Evolutionary conservation across 495 filamentous ascomycete species (phyloP), one percentile per base, ranked within the genome.

Genomic region (Neurospora sp.): DNA sequence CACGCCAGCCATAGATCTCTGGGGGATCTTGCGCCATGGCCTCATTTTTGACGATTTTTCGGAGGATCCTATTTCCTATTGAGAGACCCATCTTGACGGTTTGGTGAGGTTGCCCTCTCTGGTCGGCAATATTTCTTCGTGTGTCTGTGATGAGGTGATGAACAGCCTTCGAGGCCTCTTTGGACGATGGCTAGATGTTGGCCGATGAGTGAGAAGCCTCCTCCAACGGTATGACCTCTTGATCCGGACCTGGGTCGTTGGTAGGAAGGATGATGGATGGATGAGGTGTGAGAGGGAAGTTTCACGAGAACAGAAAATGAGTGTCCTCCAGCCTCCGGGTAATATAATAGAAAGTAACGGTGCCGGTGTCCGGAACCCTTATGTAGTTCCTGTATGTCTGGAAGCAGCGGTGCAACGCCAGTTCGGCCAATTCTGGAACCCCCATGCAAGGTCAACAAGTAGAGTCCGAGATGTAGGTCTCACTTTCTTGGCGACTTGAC

Each of bases 1-100:
- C 89, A 72, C 91, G 88, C 91, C 91, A 93, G 75, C 90, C 90
- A 76, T 94, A 94, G 77, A 94, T 92, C 83, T 94, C 89, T 72
- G 85, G 86, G 12, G 92, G 91, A 77, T 92, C 91, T 66, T 81
- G 83, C 81, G 87, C 90, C 89, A 93, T 93, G 59, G 92, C 89
- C 74, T 93, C 91, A 88, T 94, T 94, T 81, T 88, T 88, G 75
- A 93, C 89, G 77, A 94, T 88, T 74, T 86, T 89, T 74, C 83
- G 86, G 40, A 93, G 81, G 70, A 93, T 71, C 75, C 59, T 77
- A 38, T 73, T 54, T 66, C 54, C 54, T 66, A 66, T 35, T 8
- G 78, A 76, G 10, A 77, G 37, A 66, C 54, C 38, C 79, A 81
- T 81, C 66, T 46, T 81, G 78, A 72, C 72, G 72, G 12, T 27